Evolutionary conservation across 2,329 filamentous ascomycete genomes (phyloP).

Genomic region (Sporothrix mexicana): DNA sequence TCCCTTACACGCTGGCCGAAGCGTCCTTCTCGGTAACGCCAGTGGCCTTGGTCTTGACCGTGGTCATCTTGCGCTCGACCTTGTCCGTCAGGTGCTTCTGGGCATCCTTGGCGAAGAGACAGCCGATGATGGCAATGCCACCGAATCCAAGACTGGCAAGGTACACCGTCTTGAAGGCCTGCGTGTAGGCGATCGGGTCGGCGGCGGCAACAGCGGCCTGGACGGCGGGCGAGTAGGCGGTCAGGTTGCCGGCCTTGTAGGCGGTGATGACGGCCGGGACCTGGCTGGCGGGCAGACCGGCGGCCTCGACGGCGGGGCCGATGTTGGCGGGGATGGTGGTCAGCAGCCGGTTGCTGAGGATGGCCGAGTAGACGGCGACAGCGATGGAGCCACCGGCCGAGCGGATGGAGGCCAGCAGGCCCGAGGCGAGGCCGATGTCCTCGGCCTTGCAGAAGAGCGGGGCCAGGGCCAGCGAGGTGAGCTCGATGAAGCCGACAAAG

Average conservation of each 20-base stretch:
- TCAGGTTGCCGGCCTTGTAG: constrained; percentile 11
- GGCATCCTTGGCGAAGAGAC: constrained; percentile 29
- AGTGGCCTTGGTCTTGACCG: background rate
- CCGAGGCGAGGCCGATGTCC: constrained; percentile 45
- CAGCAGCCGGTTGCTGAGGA: constrained; percentile 40
- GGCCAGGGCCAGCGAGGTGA: constrained; percentile 31
- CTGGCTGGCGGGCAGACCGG: constrained; percentile 40
- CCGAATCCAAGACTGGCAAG: constrained; percentile 30
- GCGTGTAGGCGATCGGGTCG: constrained; percentile 22
- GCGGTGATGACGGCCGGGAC: constrained; percentile 19
- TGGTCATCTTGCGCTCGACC: constrained; percentile 30
- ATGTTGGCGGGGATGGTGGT: constrained; percentile 44
- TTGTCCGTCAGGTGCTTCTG: constrained; percentile 30
- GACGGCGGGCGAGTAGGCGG: constrained; percentile 7
- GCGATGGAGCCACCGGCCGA: constrained; percentile 24
- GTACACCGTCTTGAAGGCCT: constrained; percentile 33
- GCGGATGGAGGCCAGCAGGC: constrained; percentile 46
- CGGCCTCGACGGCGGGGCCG: constrained; percentile 44
- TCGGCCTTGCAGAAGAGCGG: constrained; percentile 42
- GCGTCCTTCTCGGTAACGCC: background rate
- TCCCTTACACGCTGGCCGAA: background rate
- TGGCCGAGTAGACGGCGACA: constrained; percentile 27
- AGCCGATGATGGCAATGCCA: constrained; percentile 31
- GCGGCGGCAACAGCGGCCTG: constrained; percentile 18
- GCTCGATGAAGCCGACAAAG: constrained; percentile 34